Percentiles rank a stretch among this genome's conserved stretches.
Evolutionary conservation across 176 grass and related monocot species (phyloP).

Genomic region (Bonia amplexicaulis): DNA sequence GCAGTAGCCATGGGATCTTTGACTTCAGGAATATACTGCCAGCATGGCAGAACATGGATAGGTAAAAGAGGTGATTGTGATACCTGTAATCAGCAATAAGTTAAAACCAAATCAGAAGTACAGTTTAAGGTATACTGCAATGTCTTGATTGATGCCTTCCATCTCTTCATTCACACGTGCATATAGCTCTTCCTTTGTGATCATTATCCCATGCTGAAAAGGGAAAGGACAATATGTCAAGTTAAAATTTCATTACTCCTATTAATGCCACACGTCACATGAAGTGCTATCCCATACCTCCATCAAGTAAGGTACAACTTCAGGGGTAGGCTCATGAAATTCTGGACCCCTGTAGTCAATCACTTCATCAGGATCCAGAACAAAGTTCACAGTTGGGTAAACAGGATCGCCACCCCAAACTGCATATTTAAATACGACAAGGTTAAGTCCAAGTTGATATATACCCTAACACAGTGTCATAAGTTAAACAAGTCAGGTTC

Average conservation of each 20-base stretch:
- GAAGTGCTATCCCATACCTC: slow-evolving; percentile 45
- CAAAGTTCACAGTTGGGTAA: slow-evolving; percentile 95
- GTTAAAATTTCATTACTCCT: background rate
- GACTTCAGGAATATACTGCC: slow-evolving; percentile 64
- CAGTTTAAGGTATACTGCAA: slow-evolving; percentile 45
- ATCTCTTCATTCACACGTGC: slow-evolving; percentile 70
- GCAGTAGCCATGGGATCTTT: slow-evolving; percentile 80
- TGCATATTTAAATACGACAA: slow-evolving; percentile 38
- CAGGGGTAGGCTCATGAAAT: slow-evolving; percentile 85
- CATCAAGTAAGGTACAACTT: slow-evolving; percentile 75
- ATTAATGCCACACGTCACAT: background rate
- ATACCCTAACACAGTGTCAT: background rate
- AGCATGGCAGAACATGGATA: slow-evolving; percentile 22
- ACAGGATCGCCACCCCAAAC: slow-evolving; percentile 98
- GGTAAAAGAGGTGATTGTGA: background rate
- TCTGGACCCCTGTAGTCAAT: slow-evolving; percentile 77
- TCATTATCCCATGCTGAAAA: slow-evolving; percentile 70
- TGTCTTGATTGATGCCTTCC: slow-evolving; percentile 45
- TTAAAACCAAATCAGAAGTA: slow-evolving; percentile 12
- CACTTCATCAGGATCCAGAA: slow-evolving; percentile 80
- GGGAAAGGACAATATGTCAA: slow-evolving; percentile 20
- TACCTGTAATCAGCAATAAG: background rate
- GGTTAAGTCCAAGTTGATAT: slow-evolving; percentile 15
- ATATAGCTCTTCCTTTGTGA: slow-evolving; percentile 70
- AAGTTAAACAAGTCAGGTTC: background rate